Evolutionary conservation across 768 basidiomycete species (phyloP), one percentile per base, ranked within the genome.

Genomic region (Auricularia heimuer): DNA sequence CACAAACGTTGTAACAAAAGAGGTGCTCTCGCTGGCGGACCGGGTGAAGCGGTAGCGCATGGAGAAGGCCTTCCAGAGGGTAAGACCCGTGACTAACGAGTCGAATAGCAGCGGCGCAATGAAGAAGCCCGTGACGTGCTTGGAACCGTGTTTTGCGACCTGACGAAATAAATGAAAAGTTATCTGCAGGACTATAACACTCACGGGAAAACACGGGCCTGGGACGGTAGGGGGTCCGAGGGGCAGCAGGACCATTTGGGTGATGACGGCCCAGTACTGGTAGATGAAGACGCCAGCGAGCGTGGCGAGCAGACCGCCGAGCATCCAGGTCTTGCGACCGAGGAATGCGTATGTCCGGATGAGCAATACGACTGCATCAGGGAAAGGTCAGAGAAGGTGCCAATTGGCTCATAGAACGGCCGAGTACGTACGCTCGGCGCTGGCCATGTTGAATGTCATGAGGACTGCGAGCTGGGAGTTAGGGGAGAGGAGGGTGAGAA

Each of bases 331-430:
- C 69, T 90, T 92, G 67, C 88, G 83, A 70, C 89, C 90, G 80
- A 91, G 91, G 76, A 92, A 92, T 3, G 90, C 90, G 70, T 90
- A 92, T 54, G 90, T 92, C 67, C 90, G 85, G 66, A 92, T 92
- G 68, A 92, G 82, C 62, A 92, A 82, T 63, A 92, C 88, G 67
- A 85, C 87, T 89, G 68, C 51, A 70, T 68, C n/a, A 7, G 8
- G 10, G 7, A 54, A 18, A n/a, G n/a, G 7, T 61, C 67, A 66
- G 60, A 64, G 37, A 36, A 44, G 67, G 37, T 58, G 65, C 71
- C 34, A 69, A 63, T 12, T 3, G 29, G 29, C 29, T 54, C 21
- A 6, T 16, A 29, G 29, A 29, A 29, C 0, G 29, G 29, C 29
- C 0, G 62, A 45, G 16, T 62, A 76, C 80, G 67, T 67, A 86